Conservation (phyloP, 176 grass and related monocot genomes). For the Dactylis glomerata region DNA sequence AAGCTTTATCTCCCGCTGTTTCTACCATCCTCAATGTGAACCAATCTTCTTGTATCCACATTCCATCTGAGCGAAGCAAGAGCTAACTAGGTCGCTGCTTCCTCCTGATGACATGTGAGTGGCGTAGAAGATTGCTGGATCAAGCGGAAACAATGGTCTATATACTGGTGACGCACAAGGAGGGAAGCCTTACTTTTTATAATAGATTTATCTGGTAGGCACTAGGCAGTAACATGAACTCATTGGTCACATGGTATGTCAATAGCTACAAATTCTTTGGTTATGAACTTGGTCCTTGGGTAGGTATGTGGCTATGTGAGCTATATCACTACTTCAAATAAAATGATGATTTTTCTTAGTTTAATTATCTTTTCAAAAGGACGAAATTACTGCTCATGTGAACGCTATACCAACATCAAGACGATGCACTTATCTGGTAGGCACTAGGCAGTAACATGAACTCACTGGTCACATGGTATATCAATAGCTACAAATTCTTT, state of each 20-base stretch:
- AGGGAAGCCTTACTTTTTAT: neutral
- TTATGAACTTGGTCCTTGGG: neutral
- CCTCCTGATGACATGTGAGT: neutral
- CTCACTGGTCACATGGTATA: neutral
- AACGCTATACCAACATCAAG: no score
- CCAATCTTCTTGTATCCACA: neutral
- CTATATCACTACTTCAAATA: neutral
- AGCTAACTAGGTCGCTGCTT: neutral
- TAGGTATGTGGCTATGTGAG: neutral
- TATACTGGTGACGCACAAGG: no score
- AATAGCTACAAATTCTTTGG: neutral
- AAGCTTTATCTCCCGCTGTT: neutral
- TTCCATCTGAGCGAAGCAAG: neutral
- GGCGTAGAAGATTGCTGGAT: neutral
- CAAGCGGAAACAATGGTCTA: neutral
- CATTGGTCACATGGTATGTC: neutral
- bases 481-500: neutral
- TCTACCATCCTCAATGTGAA: neutral
- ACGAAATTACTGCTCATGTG: neutral
- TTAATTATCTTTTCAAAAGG: neutral
- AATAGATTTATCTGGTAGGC: neutral
- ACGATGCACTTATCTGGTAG: neutral
- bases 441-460: neutral
- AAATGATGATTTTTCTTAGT: neutral
- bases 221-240: neutral